Evolutionary conservation across 1,284 basidiomycete genomes (phyloP), one percentile per base, ranked within the genome.

Genomic region (Apiotrichum montevideense): DNA sequence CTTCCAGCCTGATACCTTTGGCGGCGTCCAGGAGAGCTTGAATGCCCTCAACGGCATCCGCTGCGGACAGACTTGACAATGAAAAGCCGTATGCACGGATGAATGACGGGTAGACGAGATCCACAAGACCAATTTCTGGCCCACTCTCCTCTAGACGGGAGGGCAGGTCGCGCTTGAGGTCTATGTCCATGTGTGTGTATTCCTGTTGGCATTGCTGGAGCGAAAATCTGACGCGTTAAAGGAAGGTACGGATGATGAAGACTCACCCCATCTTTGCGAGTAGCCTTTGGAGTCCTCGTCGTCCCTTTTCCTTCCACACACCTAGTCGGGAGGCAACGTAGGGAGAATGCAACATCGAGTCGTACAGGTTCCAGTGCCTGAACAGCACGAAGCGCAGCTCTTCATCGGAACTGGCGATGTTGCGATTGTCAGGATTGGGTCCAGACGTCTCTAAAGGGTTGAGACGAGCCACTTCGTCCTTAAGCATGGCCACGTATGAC

Each of bases 191-290:
- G 71, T 98, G 93, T 0, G 87, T 80, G 70, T 91, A 96, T 1
- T 87, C 83, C 70, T 99, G 95, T 65, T 96, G 90, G 21, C 91
- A 95, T 71, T 98, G 92, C 3, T 83, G 82, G 59, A 98, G 84
- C 0, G 94, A 95, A 72, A 96, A 94, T 1, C 91, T 94, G 47
- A 65, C 69, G 45, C 70, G 69, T 33, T 79, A 78, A 2, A 75
- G 77, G 21, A 63, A 9, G 15, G 46, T 13, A 11, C 39, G 45
- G 35, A 52, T 44, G 8, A 4, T 2, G 21, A 42, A 13, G 21
- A 45, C 84, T 62, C 73, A 95, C 92, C 96, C 96, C 93, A 99
- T 99, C 80, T 98, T 98, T 33, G 96, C 96, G 37, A 99, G 79
- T 58, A 99, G 79, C 1, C 94, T 94, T 1, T 88, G 90, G 51